Evolutionary conservation across 2,329 filamentous ascomycete genomes (phyloP).

Genomic region (Colletotrichum viniferum): DNA sequence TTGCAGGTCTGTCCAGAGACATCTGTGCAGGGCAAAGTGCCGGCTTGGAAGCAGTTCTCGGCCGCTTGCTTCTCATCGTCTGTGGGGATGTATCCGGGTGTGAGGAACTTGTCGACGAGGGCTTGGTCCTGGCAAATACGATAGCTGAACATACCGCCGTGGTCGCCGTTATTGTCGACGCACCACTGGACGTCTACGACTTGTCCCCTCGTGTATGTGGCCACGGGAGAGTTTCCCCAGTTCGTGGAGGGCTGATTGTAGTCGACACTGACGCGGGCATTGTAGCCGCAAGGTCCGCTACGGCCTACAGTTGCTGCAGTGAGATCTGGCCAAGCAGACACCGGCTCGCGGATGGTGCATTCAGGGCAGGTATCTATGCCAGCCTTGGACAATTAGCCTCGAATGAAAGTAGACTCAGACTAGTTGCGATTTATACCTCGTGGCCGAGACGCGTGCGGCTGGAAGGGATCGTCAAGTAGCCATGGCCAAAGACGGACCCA

Average conservation of each 20-base stretch:
- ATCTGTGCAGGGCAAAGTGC: constrained; percentile 52
- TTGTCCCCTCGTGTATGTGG: constrained; percentile 49
- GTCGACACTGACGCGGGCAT: constrained; percentile 55
- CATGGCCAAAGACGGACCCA: constrained; percentile 39
- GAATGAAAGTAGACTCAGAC: accelerated
- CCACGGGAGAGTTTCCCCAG: constrained; percentile 49
- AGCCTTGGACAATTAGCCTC: constrained; percentile 34
- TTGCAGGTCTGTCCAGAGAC: constrained; percentile 53
- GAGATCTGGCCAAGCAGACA: constrained; percentile 53
- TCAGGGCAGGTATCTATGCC: constrained; percentile 57
- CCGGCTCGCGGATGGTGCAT: constrained; percentile 59
- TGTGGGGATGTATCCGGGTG: constrained; percentile 51
- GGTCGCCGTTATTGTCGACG: constrained; percentile 60
- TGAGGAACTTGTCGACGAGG: constrained; percentile 54
- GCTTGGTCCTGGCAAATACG: constrained; percentile 57
- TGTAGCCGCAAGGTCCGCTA: constrained; percentile 58
- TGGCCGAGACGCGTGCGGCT: constrained; percentile 49
- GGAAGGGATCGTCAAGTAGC: constrained; percentile 46
- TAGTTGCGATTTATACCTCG: constrained; percentile 35
- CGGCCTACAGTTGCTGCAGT: constrained; percentile 48
- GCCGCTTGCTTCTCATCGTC: constrained; percentile 56
- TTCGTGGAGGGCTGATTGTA: constrained; percentile 50
- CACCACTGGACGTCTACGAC: constrained; percentile 58
- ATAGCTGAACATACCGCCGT: constrained; percentile 61
- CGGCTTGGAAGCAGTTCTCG: constrained; percentile 55